phyloP scores from a whole-genome alignment of 148 eudicot species.

The Rhododendron griersonianum region DNA sequence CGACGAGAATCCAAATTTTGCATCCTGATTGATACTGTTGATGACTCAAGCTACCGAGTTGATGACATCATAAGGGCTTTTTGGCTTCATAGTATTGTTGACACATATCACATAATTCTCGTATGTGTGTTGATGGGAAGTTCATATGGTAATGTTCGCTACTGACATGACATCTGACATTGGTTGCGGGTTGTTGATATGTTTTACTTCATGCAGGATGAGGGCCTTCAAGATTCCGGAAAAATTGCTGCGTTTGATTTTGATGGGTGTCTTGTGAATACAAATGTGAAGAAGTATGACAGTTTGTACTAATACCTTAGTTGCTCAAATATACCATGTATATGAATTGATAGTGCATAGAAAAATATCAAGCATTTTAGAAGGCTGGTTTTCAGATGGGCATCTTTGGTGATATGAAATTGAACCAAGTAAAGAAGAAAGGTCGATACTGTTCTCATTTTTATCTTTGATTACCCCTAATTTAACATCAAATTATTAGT shows the following conservation, averaged over 20 bases:
- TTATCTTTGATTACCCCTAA: background rate
- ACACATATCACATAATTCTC: too few species aligned
- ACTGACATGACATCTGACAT: background rate
- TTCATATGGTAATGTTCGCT: background rate
- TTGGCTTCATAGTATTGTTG: background rate
- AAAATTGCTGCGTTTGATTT: slow-evolving; percentile 97
- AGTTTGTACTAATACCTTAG: background rate
- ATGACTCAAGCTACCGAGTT: background rate
- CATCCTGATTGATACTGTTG: background rate
- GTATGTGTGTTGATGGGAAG: background rate
- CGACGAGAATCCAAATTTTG: background rate
- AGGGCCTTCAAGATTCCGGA: slow-evolving; percentile 62
- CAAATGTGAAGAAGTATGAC: slow-evolving; percentile 60
- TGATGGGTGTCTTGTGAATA: slow-evolving; percentile 93
- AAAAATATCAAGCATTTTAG: background rate
- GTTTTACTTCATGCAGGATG: slow-evolving; percentile 45
- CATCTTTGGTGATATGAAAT: background rate
- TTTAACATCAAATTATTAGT: background rate
- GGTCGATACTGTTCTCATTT: background rate
- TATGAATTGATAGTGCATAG: background rate
- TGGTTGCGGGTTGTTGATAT: background rate
- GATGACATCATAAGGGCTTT: background rate
- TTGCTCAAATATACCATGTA: background rate
- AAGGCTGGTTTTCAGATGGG: background rate
- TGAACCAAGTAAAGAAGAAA: slow-evolving; percentile 1